These are phyloP conservation scores for Suillus weaverae DNA, from an alignment of 768 basidiomycete genomes.

Conservation along the genomic window DNA sequence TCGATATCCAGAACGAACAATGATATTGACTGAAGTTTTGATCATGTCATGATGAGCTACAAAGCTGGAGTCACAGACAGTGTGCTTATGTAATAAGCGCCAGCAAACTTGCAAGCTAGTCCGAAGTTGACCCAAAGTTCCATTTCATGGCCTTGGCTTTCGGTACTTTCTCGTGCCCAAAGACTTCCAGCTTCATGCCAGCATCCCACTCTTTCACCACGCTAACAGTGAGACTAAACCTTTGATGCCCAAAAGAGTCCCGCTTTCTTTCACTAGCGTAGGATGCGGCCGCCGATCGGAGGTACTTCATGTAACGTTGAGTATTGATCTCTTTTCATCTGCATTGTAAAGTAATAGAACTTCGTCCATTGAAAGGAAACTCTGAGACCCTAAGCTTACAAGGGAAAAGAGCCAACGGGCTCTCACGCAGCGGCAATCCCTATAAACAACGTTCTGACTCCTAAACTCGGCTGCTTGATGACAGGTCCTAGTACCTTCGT, in stretches of 20 bases:
- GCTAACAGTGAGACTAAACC: background rate
- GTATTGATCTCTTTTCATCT: background rate
- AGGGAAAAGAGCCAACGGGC: background rate
- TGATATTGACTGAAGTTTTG: slow-evolving; percentile 18
- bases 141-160: background rate
- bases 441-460: slow-evolving; percentile 8
- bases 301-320: background rate
- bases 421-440: slow-evolving; percentile 6
- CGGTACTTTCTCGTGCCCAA: background rate
- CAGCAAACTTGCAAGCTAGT: background rate
- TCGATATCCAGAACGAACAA: slow-evolving; percentile 10
- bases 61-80: slow-evolving; percentile 1
- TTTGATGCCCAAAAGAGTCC: background rate
- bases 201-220: background rate
- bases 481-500: background rate
- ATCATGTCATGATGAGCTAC: slow-evolving; percentile 21
- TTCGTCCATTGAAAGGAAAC: background rate
- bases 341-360: background rate
- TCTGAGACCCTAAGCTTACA: background rate
- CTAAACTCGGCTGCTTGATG: slow-evolving; percentile 4
- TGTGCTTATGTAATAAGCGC: slow-evolving; percentile 8
- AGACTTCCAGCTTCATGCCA: background rate
- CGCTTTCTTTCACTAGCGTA: background rate
- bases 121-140: background rate
- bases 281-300: background rate